Conservation (phyloP, 176 grass and related monocot genomes). For the Carex scoparia region DNA sequence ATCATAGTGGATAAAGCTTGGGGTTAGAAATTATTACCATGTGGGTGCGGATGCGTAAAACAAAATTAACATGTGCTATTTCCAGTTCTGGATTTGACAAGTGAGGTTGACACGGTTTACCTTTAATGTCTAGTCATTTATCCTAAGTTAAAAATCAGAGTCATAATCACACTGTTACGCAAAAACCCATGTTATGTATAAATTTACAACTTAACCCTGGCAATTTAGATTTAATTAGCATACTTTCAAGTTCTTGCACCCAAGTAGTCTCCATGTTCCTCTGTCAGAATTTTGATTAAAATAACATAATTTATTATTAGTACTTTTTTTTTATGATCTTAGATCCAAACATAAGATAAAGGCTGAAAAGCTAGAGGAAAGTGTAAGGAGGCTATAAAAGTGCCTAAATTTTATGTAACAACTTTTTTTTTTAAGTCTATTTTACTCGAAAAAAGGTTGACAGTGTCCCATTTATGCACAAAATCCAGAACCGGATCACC, state of each 20-base stretch:
- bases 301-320: background rate
- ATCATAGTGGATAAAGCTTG: background rate
- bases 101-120: background rate
- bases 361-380: background rate
- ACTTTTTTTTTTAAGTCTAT: background rate
- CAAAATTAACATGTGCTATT: background rate
- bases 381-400: background rate
- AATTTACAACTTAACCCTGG: background rate
- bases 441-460: background rate
- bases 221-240: background rate
- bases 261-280: background rate
- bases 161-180: background rate
- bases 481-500: no score
- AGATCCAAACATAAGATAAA: constrained; percentile 7
- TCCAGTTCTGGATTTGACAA: background rate
- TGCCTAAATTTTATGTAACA: background rate
- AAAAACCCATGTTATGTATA: background rate
- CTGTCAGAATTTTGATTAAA: background rate
- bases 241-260: background rate
- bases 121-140: background rate
- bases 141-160: constrained; percentile 2
- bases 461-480: background rate
- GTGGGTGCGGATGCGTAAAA: background rate
- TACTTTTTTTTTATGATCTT: background rate
- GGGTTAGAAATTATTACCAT: background rate